A percentile compares a stretch with the other conserved stretches of the same genome.
phyloP scores from a whole-genome alignment of 352 stramenopile species.

The Pythium periplocum region DNA sequence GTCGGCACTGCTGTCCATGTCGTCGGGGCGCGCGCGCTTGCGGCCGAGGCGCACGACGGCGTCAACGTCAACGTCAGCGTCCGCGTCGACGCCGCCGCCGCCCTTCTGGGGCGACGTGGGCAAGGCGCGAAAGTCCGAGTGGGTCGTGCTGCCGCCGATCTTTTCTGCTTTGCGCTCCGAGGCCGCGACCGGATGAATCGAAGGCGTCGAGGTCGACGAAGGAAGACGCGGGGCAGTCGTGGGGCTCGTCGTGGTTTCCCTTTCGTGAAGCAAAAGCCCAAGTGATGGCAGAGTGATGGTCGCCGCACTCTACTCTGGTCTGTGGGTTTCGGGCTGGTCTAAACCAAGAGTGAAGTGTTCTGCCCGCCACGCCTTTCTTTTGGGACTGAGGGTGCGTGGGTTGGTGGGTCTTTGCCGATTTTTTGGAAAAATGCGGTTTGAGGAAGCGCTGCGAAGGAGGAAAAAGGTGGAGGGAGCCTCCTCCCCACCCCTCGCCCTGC shows the following conservation, averaged over 20 bases:
- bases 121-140: neutral
- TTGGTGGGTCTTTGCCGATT: constrained; percentile 15
- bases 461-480: constrained; percentile 11
- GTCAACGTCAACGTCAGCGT: constrained; percentile 5
- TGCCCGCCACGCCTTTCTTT: neutral
- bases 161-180: constrained; percentile 13
- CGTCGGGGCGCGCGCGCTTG: constrained; percentile 12
- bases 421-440: constrained; percentile 26
- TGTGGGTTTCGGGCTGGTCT: neutral
- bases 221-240: constrained; percentile 1
- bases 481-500: neutral
- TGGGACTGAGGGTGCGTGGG: neutral
- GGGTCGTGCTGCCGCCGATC: neutral
- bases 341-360: neutral
- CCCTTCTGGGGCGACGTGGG: constrained; percentile 13
- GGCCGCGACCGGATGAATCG: constrained; percentile 15
- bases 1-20: neutral
- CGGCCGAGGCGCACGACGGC: constrained; percentile 7
- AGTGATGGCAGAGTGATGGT: neutral
- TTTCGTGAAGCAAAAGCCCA: neutral
- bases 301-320: neutral
- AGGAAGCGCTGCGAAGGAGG: constrained; percentile 5
- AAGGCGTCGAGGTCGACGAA: neutral
- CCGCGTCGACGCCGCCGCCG: constrained; percentile 8
- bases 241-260: constrained; percentile 9